A percentile compares a stretch with the other conserved stretches of the same genome.
Evolutionary conservation across 371 early-diverging fungal genomes (phyloP).

Genomic region (Batkoa obscura): DNA sequence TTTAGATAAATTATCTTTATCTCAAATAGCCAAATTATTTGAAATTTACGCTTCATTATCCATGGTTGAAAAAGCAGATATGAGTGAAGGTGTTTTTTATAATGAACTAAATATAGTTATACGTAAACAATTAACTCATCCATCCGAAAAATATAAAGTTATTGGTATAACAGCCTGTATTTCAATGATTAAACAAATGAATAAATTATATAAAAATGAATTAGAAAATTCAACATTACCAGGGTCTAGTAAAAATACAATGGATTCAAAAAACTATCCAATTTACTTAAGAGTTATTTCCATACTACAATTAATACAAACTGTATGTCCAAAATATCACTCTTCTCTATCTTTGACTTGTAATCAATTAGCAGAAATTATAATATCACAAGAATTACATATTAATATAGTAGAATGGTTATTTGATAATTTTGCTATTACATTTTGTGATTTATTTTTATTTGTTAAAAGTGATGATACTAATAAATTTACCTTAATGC

Average conservation of each 20-base stretch:
- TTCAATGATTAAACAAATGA: conserved; percentile 44
- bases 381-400: conserved; percentile 27
- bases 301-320: neutral
- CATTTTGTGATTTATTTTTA: conserved; percentile 41
- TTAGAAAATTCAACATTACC: neutral
- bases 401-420: conserved; percentile 41
- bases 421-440: conserved; percentile 35
- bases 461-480: too few species aligned
- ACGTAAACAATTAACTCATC: conserved; percentile 61
- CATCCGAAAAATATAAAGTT: conserved; percentile 41
- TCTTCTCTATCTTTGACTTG: conserved; percentile 40
- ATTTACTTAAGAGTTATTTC: neutral
- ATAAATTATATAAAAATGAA: too few species aligned
- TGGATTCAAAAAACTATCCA: too few species aligned
- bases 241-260: neutral
- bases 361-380: conserved; percentile 47
- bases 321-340: conserved; percentile 17
- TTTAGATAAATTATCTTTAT: conserved; percentile 39
- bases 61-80: conserved; percentile 23
- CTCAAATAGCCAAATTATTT: conserved; percentile 46
- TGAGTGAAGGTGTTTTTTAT: conserved; percentile 21
- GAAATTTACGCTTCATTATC: conserved; percentile 46
- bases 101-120: conserved; percentile 55
- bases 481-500: neutral
- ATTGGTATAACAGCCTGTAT: conserved; percentile 59